Evolutionary conservation across 1,284 basidiomycete genomes (phyloP).

Genomic region (Kwoniella shivajii): DNA sequence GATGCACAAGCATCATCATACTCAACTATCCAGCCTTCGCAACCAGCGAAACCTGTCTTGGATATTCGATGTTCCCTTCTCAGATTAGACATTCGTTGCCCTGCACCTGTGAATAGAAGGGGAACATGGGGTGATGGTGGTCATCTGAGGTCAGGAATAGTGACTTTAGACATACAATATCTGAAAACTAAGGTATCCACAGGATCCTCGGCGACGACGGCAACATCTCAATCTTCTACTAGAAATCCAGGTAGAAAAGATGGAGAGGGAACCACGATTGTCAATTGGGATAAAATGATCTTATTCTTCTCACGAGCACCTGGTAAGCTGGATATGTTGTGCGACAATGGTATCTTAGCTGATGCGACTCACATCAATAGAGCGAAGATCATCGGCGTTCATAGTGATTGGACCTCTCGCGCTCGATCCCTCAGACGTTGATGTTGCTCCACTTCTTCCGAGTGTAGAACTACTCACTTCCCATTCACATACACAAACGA

Average conservation of each 20-base stretch:
- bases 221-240: background rate
- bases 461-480: slow-evolving; percentile 54
- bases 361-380: slow-evolving; percentile 12
- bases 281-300: slow-evolving; percentile 46
- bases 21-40: slow-evolving; percentile 12
- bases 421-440: slow-evolving; percentile 38
- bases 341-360: background rate
- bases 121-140: slow-evolving; percentile 50
- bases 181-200: slow-evolving; percentile 18
- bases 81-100: slow-evolving; percentile 51
- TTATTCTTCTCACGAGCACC: slow-evolving; percentile 48
- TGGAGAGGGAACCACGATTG: slow-evolving; percentile 3
- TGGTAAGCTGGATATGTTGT: slow-evolving; percentile 19
- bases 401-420: slow-evolving; percentile 45
- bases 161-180: slow-evolving; percentile 50
- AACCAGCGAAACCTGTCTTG: slow-evolving; percentile 8
- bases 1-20: slow-evolving; percentile 27
- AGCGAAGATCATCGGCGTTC: slow-evolving; percentile 41
- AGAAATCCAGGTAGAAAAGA: background rate
- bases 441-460: slow-evolving; percentile 37
- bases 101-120: slow-evolving; percentile 43
- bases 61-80: slow-evolving; percentile 38
- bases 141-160: slow-evolving; percentile 49
- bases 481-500: slow-evolving; percentile 14
- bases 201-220: background rate